phyloP scores from a whole-genome alignment of 371 early-diverging fungal genomes.

The Lichtheimia corymbifera region DNA sequence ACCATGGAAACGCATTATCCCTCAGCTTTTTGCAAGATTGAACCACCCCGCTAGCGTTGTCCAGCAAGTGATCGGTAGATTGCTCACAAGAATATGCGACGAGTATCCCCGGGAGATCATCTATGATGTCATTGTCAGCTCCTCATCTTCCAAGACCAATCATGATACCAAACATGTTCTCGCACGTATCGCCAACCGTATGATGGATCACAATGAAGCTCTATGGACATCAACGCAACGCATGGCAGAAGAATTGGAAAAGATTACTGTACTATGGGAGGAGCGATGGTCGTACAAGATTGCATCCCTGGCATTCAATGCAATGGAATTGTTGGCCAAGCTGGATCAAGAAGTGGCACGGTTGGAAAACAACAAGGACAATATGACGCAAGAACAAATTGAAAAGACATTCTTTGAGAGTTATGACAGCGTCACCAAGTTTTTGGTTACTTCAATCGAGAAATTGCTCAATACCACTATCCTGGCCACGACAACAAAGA shows the following conservation, averaged over 20 bases:
- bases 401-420: constrained; percentile 53
- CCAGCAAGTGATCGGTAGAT: constrained; percentile 43
- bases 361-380: constrained; percentile 43
- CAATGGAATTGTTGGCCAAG: constrained; percentile 54
- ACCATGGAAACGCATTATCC: constrained; percentile 76
- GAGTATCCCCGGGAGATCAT: constrained; percentile 68
- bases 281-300: constrained; percentile 80
- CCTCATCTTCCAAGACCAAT: constrained; percentile 50
- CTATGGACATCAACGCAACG: constrained; percentile 61
- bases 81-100: constrained; percentile 62
- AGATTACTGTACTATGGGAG: constrained; percentile 81
- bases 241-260: constrained; percentile 69
- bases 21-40: constrained; percentile 78
- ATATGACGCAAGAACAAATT: constrained; percentile 39
- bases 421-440: constrained; percentile 60
- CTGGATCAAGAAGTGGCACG: constrained; percentile 56
- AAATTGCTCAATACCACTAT: constrained; percentile 49
- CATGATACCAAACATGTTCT: constrained; percentile 43
- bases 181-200: constrained; percentile 40
- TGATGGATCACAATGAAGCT: constrained; percentile 42
- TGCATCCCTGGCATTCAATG: constrained; percentile 63
- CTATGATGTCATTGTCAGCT: constrained; percentile 72
- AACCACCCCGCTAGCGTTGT: constrained; percentile 68
- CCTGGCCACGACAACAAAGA: constrained; percentile 26
- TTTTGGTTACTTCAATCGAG: constrained; percentile 58